These are phyloP conservation scores for Neoboletus magnificus DNA, from an alignment of 768 basidiomycete genomes.

Conservation along the genomic window DNA sequence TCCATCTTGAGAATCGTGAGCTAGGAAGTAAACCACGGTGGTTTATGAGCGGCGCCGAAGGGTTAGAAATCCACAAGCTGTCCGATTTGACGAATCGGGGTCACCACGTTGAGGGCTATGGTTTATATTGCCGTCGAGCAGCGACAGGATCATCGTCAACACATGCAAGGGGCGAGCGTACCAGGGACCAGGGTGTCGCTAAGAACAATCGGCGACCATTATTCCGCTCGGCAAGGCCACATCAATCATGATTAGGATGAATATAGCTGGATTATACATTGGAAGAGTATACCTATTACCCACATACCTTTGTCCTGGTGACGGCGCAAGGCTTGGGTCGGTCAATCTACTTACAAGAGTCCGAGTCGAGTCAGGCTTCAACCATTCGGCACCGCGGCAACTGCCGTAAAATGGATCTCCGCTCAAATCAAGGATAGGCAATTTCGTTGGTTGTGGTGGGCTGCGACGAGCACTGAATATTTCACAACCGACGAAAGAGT, in stretches of 20 bases:
- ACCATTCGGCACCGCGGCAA: constrained; percentile 1
- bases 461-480: constrained; percentile 40
- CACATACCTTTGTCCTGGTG: background rate
- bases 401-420: constrained; percentile 21
- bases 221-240: background rate
- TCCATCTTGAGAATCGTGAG: too few species aligned
- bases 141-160: background rate
- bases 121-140: background rate
- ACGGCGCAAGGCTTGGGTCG: too few species aligned
- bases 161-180: background rate
- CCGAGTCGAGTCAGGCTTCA: too few species aligned
- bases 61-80: background rate
- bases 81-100: background rate
- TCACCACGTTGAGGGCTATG: too few species aligned
- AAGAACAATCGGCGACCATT: background rate
- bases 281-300: background rate
- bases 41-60: background rate
- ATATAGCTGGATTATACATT: background rate
- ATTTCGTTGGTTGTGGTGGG: constrained; percentile 35
- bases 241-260: background rate
- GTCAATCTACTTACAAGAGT: too few species aligned
- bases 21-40: background rate
- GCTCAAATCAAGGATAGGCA: constrained; percentile 14
- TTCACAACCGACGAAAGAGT: constrained; percentile 14
- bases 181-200: background rate